Base-by-base conservation (phyloP, 2,329 filamentous ascomycete species). In the Calonectria montana region DNA sequence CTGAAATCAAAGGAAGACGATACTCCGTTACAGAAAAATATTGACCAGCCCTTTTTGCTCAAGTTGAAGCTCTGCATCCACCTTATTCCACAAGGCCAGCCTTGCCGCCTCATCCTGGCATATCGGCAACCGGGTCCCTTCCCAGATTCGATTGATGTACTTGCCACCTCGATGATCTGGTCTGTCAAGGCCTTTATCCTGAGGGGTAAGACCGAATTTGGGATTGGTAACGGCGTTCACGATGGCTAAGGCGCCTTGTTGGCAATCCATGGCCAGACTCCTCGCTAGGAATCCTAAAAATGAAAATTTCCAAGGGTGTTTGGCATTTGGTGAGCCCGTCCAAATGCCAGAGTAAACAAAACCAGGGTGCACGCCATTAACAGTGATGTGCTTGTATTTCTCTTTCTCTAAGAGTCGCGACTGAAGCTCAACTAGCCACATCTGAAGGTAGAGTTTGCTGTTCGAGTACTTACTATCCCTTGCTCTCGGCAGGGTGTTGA, bases 371-470 rank as follows among this genome's bases (percentile, higher is more conserved):
- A 69, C 29, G 2, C 67, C 67, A 21, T 64, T 65, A 6, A 69
- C 21, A 1, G 67, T 69, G 27, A 69, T 69, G 35, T 65, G 67
- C 21, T 45, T 69, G 31, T 53, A 39, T 15, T 65, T 57, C 16
- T 64, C 47, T 3, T 18, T 39, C 16, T 27, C 25, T 8, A 57
- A 29, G 12, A 69, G 23, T 27, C 67, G 48, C 9, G 48, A 27
- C 21, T 69, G 67, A 27, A 69, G 37, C 59, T 69, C 67, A 12
- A 35, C 18, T 3, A 69, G 18, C 59, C 59, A 69, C 35, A 69
- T 37, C 16, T 69, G 67, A 4, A 53, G 35, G 35, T 69, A 69
- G 15, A 69, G 37, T 16, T 69, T 69, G 67, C 65, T 69, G 39
- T 65, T 69, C 10, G 45, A 47, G n/a, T 69, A 69, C 18, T 39